phyloP scores from a whole-genome alignment of 2,329 filamentous ascomycete genomes.

The Sporothrix brasiliensis region DNA sequence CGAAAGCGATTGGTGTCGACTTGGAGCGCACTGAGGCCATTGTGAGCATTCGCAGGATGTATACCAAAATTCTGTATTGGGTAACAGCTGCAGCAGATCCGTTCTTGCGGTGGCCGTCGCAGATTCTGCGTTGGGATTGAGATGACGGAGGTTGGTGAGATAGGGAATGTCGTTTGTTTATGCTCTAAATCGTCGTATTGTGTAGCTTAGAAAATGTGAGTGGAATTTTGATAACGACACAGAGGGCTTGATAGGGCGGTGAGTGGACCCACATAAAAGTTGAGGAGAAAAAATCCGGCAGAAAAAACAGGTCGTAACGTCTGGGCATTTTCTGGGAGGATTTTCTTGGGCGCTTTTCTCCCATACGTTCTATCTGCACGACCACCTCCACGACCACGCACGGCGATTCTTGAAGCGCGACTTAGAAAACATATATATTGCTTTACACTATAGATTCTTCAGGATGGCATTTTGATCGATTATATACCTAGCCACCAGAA shows the following conservation, averaged over 20 bases:
- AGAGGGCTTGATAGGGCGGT: not conserved
- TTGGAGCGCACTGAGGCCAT: not conserved
- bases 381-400: not conserved
- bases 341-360: not conserved
- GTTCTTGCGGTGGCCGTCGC: not conserved
- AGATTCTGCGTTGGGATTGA: not conserved
- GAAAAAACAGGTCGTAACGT: constrained; percentile 21
- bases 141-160: not conserved
- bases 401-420: not conserved
- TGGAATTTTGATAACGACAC: not conserved
- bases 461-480: constrained; percentile 3
- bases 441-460: not conserved
- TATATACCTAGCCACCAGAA: not conserved
- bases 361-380: constrained; percentile 1
- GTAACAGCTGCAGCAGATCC: not conserved
- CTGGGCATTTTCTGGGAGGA: not conserved
- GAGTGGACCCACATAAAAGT: constrained; percentile 22
- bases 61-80: not conserved
- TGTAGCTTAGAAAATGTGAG: not conserved
- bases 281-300: constrained; percentile 27
- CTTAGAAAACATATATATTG: not conserved
- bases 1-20: not conserved
- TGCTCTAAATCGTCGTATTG: not conserved
- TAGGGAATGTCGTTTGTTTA: not conserved
- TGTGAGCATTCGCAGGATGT: not conserved